phyloP scores from a whole-genome alignment of 352 stramenopile species.

The Phytophthora hibernalis region DNA sequence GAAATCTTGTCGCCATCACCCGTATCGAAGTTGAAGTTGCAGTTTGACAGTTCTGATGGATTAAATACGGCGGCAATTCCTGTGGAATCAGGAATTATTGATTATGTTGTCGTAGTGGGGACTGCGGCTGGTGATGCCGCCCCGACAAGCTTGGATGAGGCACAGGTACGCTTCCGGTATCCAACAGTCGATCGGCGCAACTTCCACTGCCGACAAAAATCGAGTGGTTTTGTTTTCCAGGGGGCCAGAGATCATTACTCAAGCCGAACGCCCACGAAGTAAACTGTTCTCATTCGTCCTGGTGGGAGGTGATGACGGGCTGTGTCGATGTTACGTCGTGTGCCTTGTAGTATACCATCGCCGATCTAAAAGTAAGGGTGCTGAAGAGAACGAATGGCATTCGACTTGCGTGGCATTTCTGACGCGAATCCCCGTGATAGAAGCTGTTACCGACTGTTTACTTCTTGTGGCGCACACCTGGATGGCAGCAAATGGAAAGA shows the following conservation, averaged over 20 bases:
- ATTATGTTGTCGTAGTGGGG: conserved; percentile 83
- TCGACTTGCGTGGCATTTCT: conserved; percentile 78
- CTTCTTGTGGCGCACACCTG: conserved; percentile 63
- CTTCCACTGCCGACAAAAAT: conserved; percentile 87
- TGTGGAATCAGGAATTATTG: conserved; percentile 69
- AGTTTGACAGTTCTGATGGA: conserved; percentile 10
- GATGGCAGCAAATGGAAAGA: conserved; percentile 37
- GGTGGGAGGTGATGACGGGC: conserved; percentile 74
- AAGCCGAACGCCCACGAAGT: conserved; percentile 50
- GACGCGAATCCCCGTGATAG: conserved; percentile 69
- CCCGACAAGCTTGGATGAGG: conserved; percentile 44
- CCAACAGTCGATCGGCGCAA: conserved; percentile 55
- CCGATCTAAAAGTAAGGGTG: conserved; percentile 4
- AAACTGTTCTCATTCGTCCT: conserved; percentile 86
- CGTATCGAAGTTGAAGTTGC: conserved; percentile 40
- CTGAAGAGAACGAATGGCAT: conserved; percentile 55
- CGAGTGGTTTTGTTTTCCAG: conserved; percentile 90
- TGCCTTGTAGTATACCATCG: conserved; percentile 80
- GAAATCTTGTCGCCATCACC: conserved; percentile 50
- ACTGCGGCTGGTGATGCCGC: conserved; percentile 6
- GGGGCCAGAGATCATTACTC: conserved; percentile 66
- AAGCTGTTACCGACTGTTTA: conserved; percentile 60
- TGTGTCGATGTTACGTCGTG: conserved; percentile 74
- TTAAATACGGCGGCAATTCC: conserved; percentile 29
- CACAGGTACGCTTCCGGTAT: conserved; percentile 69